A percentile compares a stretch with the other conserved stretches of the same genome.
These are phyloP conservation scores for Leccinum obscurum DNA, from an alignment of 768 basidiomycete genomes.

Conservation along the genomic window DNA sequence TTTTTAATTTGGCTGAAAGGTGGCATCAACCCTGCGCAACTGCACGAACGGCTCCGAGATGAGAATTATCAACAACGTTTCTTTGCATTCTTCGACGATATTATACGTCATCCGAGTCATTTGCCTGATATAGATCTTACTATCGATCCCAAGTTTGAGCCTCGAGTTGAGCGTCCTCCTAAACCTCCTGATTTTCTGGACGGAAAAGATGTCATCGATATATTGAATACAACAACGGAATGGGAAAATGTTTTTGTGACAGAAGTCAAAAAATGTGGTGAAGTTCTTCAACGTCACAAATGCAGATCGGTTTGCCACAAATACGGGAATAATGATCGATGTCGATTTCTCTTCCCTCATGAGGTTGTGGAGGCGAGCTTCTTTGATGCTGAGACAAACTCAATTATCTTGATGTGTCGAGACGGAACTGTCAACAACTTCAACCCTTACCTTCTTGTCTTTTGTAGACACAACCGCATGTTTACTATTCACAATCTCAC, in stretches of 20 bases:
- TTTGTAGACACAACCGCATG: slow-evolving; percentile 25
- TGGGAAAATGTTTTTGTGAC: background rate
- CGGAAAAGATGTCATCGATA: background rate
- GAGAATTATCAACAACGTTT: slow-evolving; percentile 9
- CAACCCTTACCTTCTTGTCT: slow-evolving; percentile 36
- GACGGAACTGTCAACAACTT: slow-evolving; percentile 34
- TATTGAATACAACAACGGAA: background rate
- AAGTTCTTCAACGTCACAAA: slow-evolving; percentile 21
- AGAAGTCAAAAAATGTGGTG: slow-evolving; percentile 24
- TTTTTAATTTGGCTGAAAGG: slow-evolving; percentile 33
- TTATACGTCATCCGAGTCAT: slow-evolving; percentile 29
- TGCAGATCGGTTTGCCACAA: slow-evolving; percentile 31
- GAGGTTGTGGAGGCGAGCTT: slow-evolving; percentile 27
- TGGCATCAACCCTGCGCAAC: slow-evolving; percentile 32
- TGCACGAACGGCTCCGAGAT: slow-evolving; percentile 24
- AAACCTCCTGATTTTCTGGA: background rate
- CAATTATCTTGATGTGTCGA: slow-evolving; percentile 25
- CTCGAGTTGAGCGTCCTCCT: background rate
- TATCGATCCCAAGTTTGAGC: slow-evolving; percentile 6
- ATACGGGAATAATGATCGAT: slow-evolving; percentile 28
- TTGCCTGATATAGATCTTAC: slow-evolving; percentile 26
- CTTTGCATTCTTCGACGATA: slow-evolving; percentile 30
- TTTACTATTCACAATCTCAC: too few species aligned
- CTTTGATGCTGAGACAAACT: slow-evolving; percentile 34
- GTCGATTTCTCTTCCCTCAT: slow-evolving; percentile 38